Percentiles rank a stretch among this genome's conserved stretches.
These are phyloP conservation scores for Grosmannia serpens DNA, from an alignment of 2,329 filamentous ascomycete species.

Conservation along the genomic window DNA sequence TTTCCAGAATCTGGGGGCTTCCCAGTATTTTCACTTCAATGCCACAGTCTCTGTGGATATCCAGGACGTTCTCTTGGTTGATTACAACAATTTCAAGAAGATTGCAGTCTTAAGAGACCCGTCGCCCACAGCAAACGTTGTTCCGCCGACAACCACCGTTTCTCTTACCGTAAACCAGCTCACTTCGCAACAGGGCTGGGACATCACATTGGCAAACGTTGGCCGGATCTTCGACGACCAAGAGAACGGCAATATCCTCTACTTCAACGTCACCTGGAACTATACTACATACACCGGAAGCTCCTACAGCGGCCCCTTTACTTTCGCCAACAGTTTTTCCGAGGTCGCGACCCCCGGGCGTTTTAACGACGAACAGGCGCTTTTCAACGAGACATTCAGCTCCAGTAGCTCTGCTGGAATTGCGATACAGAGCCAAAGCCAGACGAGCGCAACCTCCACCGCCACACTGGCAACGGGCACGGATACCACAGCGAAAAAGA, in stretches of 20 bases:
- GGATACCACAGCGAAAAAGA: no score
- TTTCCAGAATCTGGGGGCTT: no score
- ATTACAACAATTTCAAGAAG: background rate
- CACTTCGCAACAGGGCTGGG: background rate
- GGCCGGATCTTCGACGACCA: background rate
- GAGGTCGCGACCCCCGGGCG: background rate
- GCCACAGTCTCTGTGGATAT: background rate
- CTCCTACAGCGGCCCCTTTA: constrained; percentile 5
- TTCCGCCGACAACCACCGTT: no score
- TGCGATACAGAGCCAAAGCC: background rate
- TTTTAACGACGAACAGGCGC: background rate
- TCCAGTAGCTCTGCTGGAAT: background rate
- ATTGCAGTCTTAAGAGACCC: background rate
- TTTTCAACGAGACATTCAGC: background rate
- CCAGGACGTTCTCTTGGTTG: background rate
- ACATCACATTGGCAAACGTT: background rate
- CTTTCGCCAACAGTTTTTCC: background rate
- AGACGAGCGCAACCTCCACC: background rate
- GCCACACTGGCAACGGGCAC: background rate
- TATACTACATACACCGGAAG: background rate
- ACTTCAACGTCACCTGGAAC: constrained; percentile 1
- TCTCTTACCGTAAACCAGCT: background rate
- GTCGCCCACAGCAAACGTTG: no score
- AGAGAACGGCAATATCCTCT: background rate
- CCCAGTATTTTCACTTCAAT: background rate